phyloP scores from a whole-genome alignment of 169 alveolate genomes.

The Babesia bigemina region DNA sequence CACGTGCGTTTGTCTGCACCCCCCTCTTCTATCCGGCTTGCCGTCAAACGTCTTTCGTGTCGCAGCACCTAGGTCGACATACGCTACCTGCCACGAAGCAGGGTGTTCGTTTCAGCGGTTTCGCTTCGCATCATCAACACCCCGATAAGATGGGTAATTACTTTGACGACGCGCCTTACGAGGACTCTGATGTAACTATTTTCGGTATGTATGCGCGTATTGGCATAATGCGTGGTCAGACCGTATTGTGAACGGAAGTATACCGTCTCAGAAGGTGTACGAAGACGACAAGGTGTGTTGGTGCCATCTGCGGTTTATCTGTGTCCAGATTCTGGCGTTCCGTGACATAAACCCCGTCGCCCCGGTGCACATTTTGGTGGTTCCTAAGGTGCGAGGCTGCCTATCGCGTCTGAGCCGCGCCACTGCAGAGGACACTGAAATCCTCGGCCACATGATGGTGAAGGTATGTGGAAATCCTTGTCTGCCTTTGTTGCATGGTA shows the following conservation, averaged over 20 bases:
- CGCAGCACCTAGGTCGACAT: too few species aligned
- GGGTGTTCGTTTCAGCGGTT: too few species aligned
- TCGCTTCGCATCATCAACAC: too few species aligned
- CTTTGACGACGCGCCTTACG: constrained; percentile 5
- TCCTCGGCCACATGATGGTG: constrained; percentile 89
- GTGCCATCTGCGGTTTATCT: not conserved
- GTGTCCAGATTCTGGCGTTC: constrained; percentile 84
- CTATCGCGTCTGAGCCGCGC: constrained; percentile 87
- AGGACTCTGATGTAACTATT: constrained; percentile 15
- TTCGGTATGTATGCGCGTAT: constrained; percentile 10
- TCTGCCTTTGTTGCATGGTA: not conserved
- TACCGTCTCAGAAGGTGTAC: constrained; percentile 69
- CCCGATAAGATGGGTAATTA: not conserved
- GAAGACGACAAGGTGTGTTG: constrained; percentile 61
- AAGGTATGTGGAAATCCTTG: constrained; percentile 57
- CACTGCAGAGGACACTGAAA: constrained; percentile 79
- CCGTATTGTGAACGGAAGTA: constrained; percentile 45
- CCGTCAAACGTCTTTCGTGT: too few species aligned
- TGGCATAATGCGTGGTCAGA: constrained; percentile 5
- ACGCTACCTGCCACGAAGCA: too few species aligned
- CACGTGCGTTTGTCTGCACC: too few species aligned
- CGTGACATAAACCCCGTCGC: constrained; percentile 91
- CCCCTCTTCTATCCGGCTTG: too few species aligned
- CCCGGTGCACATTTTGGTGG: constrained; percentile 89
- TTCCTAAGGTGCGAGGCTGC: constrained; percentile 89